Evolutionary conservation across 2,329 filamentous ascomycete genomes (phyloP), one percentile per base, ranked within the genome.

Genomic region (Hymenoscyphus albidus): DNA sequence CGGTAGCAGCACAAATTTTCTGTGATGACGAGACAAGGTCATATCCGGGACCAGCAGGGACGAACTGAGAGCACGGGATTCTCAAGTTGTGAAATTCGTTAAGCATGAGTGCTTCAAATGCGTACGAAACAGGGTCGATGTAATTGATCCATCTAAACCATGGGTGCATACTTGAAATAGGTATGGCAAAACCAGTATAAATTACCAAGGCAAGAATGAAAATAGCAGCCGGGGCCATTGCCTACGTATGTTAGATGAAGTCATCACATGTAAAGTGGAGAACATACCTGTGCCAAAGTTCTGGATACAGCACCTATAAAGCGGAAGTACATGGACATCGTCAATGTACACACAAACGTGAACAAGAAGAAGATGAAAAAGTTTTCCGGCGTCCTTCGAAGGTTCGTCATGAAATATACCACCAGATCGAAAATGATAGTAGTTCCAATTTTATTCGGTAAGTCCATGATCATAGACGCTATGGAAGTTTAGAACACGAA

Each of bases 111-210:
- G 87, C 80, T 75, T 96, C 92, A 72, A 96, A 96, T 0, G 87
- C 86, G 69, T 96, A 96, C 1, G 85, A 86, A 12, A 96, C 83
- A 2, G 74, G 74, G 51, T 75, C 67, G 3, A 74, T 14, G 18
- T 91, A 94, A 74, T 89, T 90, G 67, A 96, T 85, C 92, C 92
- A 96, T 66, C 87, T 83, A 71, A 89, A 90, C 91, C 92, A 96
- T 1, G 80, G 84, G 6, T 89, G 82, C 90, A 96, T 95, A 76
- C 69, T 85, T 12, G 70, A 71, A 0, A 74, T 75, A 1, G 79
- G 78, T 12, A 81, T 77, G 1, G 76, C 76, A 67, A 81, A 81
- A 1, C 80, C 80, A 32, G 74, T 73, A 63, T 72, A 76, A 35
- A 75, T 73, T 14, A 73, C 64, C 22, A 74, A 65, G 3, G 62